Percentiles rank a stretch among this genome's conserved stretches.
Conservation (phyloP, 2,329 filamentous ascomycete genomes). For the Neopestalotiopsis rosae region DNA sequence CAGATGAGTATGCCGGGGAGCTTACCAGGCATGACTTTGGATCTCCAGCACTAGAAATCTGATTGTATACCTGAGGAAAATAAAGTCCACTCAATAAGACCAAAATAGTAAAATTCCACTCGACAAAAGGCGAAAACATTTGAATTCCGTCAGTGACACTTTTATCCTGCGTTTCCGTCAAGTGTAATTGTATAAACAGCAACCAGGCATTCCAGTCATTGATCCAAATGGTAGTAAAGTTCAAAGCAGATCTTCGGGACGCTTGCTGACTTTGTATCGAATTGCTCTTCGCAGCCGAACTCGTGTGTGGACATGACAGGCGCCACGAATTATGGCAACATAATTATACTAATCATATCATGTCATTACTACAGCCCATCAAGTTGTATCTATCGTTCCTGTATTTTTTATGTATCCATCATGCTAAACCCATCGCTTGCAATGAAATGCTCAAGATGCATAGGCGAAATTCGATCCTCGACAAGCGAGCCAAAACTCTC, state of each 20-base stretch:
- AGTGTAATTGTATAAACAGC: too few relatives aligned
- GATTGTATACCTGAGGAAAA: too few relatives aligned
- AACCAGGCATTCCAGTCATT: too few relatives aligned
- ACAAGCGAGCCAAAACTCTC: conserved; percentile 76
- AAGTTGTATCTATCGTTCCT: background rate
- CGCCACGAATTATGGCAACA: too few relatives aligned
- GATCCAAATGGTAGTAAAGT: too few relatives aligned
- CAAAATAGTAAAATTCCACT: background rate
- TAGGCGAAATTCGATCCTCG: conserved; percentile 67
- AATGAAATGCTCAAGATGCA: conserved; percentile 49
- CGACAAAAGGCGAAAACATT: background rate
- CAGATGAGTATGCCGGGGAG: conserved; percentile 54
- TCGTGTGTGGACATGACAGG: background rate
- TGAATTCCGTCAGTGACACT: too few relatives aligned
- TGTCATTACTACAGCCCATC: background rate
- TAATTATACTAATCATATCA: background rate
- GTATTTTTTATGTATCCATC: background rate
- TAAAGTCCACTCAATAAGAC: background rate
- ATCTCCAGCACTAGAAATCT: conserved; percentile 57
- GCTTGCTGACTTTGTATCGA: background rate
- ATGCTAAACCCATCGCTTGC: background rate
- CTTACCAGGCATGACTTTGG: conserved; percentile 55
- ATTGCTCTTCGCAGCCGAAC: background rate
- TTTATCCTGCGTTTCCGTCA: too few relatives aligned
- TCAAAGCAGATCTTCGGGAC: too few relatives aligned